Conservation (phyloP, 129 eudicot species). For the Escallonia herrerae region DNA sequence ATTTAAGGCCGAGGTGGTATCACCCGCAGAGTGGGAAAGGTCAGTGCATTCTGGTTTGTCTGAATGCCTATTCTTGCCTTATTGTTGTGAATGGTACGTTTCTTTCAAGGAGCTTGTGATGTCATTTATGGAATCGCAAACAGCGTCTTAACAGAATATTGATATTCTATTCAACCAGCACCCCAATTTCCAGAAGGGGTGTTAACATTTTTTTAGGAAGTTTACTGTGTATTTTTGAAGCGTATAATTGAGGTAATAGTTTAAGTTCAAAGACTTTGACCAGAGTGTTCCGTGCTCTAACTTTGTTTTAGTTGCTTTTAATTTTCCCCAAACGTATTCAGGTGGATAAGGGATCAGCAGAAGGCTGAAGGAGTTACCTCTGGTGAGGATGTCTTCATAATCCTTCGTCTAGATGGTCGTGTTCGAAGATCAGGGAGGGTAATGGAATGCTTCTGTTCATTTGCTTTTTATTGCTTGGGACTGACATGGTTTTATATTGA, state of each 20-base stretch:
- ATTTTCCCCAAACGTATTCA: constrained; percentile 9
- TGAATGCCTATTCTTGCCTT: not conserved
- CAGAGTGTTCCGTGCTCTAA: too few relatives aligned
- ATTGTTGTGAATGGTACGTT: not conserved
- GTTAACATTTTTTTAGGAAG: not conserved
- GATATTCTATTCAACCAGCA: too few relatives aligned
- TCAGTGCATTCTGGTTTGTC: constrained; percentile 17
- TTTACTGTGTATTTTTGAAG: too few relatives aligned
- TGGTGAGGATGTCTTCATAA: constrained; percentile 92
- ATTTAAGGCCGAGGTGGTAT: constrained; percentile 82
- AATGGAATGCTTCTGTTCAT: not conserved
- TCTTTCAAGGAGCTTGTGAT: not conserved
- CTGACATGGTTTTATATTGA: not conserved
- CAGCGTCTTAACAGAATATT: not conserved
- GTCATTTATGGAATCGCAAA: not conserved
- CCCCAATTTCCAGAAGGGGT: not conserved
- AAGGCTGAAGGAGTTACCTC: constrained; percentile 86
- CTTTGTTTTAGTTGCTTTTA: too few relatives aligned
- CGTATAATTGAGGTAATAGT: too few relatives aligned
- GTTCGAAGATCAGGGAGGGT: constrained; percentile 95
- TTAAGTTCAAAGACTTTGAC: too few relatives aligned
- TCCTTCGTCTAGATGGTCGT: constrained; percentile 93
- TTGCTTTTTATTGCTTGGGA: not conserved
- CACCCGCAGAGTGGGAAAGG: constrained; percentile 97
- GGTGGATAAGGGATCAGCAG: constrained; percentile 96